Evolutionary conservation across 768 basidiomycete species (phyloP).

Genomic region (Auricularia heimuer): DNA sequence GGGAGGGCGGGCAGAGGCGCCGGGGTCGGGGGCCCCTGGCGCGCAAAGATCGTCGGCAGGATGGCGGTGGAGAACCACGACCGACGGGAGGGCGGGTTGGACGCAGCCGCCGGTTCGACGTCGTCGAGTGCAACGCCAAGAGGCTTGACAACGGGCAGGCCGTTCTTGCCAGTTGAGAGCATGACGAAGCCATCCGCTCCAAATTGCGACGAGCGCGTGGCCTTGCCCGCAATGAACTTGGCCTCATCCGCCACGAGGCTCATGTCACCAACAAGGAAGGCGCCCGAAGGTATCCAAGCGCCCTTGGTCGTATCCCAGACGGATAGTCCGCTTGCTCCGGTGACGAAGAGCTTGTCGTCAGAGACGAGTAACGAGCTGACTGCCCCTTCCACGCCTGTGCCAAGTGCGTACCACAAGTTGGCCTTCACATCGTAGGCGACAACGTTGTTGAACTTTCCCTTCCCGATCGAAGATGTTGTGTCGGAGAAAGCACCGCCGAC

Average conservation of each 20-base stretch:
- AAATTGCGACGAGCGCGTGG: slow-evolving; percentile 45
- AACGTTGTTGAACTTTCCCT: slow-evolving; percentile 46
- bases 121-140: slow-evolving; percentile 48
- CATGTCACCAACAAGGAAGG: slow-evolving; percentile 64
- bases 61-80: not conserved
- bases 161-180: slow-evolving; percentile 53
- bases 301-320: slow-evolving; percentile 53
- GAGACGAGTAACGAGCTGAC: slow-evolving; percentile 53
- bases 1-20: slow-evolving; percentile 45
- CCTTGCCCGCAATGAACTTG: slow-evolving; percentile 63
- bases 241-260: slow-evolving; percentile 43
- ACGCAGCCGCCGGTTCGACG: slow-evolving; percentile 22
- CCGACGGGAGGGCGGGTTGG: slow-evolving; percentile 16
- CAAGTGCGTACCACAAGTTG: slow-evolving; percentile 59
- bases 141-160: slow-evolving; percentile 48
- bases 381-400: slow-evolving; percentile 63
- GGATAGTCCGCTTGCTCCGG: slow-evolving; percentile 67
- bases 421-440: slow-evolving; percentile 61
- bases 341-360: slow-evolving; percentile 45
- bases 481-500: slow-evolving; percentile 85
- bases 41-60: slow-evolving; percentile 28
- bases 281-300: slow-evolving; percentile 65
- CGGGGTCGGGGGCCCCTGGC: slow-evolving; percentile 38
- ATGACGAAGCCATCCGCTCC: slow-evolving; percentile 76
- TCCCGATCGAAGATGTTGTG: slow-evolving; percentile 43